Percentiles rank a stretch among this genome's conserved stretches.
Conservation (phyloP, 2,329 filamentous ascomycete genomes). For the Didymella arachidicola region DNA sequence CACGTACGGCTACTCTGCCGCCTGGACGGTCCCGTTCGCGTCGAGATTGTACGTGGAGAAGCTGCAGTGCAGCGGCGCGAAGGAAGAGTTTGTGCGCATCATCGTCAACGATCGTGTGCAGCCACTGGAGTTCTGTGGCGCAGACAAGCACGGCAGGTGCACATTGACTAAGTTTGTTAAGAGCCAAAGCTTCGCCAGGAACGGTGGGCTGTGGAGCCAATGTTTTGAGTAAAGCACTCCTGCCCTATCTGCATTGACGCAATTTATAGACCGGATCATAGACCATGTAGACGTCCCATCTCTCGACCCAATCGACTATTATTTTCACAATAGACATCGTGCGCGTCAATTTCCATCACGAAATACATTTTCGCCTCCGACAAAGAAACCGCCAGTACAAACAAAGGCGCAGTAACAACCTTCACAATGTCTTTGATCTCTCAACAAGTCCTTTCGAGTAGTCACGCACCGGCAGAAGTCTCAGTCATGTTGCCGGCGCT, state of each 20-base stretch:
- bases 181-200: conserved; percentile 75
- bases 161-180: conserved; percentile 73
- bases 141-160: conserved; percentile 76
- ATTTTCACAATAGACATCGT: neutral
- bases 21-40: conserved; percentile 84
- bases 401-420: neutral
- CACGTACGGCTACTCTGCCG: conserved; percentile 73
- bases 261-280: conserved; percentile 2
- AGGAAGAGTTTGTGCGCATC: conserved; percentile 77
- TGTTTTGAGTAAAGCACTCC: conserved; percentile 55
- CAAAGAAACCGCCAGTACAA: neutral
- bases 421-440: neutral
- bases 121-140: conserved; percentile 72
- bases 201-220: conserved; percentile 75
- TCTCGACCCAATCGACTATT: neutral
- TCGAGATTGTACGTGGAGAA: conserved; percentile 87
- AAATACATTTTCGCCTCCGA: neutral
- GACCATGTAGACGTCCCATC: neutral
- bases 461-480: neutral
- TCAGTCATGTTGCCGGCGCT: neutral
- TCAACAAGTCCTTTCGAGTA: neutral
- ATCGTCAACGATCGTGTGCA: conserved; percentile 86
- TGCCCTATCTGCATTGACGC: neutral
- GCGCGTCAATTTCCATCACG: neutral
- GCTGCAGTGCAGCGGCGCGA: conserved; percentile 69